Percentiles rank a stretch among this genome's conserved stretches.
Evolutionary conservation across 768 basidiomycete species (phyloP).

Genomic region (Boletus rubescentipes): DNA sequence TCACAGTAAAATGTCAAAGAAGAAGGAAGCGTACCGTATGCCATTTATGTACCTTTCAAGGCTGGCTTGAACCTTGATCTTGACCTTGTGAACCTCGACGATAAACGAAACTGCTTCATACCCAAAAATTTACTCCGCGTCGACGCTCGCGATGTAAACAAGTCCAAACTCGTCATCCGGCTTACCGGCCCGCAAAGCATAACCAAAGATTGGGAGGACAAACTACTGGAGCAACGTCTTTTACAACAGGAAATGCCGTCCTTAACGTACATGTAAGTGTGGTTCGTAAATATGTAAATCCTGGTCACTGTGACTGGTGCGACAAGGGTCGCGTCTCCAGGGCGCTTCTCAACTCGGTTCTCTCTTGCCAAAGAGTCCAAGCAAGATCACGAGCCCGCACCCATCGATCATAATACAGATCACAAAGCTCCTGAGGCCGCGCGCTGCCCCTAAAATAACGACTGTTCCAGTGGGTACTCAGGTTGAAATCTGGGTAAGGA

Average conservation of each 20-base stretch:
- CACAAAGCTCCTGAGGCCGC: not conserved
- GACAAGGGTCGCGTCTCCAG: too few relatives aligned
- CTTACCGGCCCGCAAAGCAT: slow-evolving; percentile 72
- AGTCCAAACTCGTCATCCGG: slow-evolving; percentile 12
- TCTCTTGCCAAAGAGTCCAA: too few relatives aligned
- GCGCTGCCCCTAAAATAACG: not conserved
- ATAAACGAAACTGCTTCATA: not conserved
- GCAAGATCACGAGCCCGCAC: not conserved
- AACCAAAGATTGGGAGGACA: too few relatives aligned
- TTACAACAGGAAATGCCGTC: too few relatives aligned
- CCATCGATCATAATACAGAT: slow-evolving; percentile 7
- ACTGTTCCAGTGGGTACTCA: slow-evolving; percentile 4
- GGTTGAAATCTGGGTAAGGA: not conserved
- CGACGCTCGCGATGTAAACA: slow-evolving; percentile 9
- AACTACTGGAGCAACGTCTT: too few relatives aligned
- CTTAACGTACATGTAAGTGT: too few relatives aligned
- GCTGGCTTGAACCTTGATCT: slow-evolving; percentile 17
- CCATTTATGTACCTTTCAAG: slow-evolving; percentile 28
- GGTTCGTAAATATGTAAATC: too few relatives aligned
- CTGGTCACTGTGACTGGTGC: too few relatives aligned
- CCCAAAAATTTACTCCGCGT: slow-evolving; percentile 13
- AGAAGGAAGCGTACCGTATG: slow-evolving; percentile 31
- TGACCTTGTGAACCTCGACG: slow-evolving; percentile 1
- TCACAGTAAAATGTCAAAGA: not conserved
- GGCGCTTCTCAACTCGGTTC: too few relatives aligned